These are phyloP conservation scores for Dioszegia aurantiaca DNA, from an alignment of 768 basidiomycete genomes.

Conservation along the genomic window DNA sequence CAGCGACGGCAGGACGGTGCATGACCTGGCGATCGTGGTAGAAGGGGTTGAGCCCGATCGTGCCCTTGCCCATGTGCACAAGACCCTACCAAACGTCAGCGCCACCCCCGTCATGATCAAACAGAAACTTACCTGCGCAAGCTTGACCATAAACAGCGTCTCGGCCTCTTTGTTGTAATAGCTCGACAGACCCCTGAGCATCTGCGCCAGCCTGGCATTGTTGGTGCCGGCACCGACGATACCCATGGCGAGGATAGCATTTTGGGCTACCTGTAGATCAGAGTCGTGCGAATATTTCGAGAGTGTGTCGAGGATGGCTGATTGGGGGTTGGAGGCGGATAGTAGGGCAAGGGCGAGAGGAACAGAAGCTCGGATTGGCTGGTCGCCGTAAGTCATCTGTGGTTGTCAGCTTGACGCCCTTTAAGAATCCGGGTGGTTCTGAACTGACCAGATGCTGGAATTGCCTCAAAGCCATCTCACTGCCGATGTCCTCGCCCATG, in stretches of 20 bases:
- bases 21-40: constrained; percentile 87
- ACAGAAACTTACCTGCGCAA: constrained; percentile 59
- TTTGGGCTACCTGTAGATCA: constrained; percentile 91
- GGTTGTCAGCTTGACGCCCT: constrained; percentile 34
- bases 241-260: constrained; percentile 98
- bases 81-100: constrained; percentile 64
- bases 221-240: constrained; percentile 98
- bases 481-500: constrained; percentile 97
- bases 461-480: constrained; percentile 94
- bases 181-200: constrained; percentile 94
- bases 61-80: constrained; percentile 99
- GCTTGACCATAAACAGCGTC: constrained; percentile 90
- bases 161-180: constrained; percentile 98
- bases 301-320: constrained; percentile 89
- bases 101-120: neutral
- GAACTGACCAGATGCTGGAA: constrained; percentile 90
- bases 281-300: constrained; percentile 99
- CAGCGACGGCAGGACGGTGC: constrained; percentile 83
- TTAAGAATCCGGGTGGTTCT: no score
- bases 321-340: constrained; percentile 91
- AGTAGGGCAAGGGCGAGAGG: constrained; percentile 93
- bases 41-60: constrained; percentile 94
- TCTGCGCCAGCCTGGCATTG: constrained; percentile 93
- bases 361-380: constrained; percentile 82
- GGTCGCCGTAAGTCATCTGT: constrained; percentile 98